Evolutionary conservation across 1,284 basidiomycete genomes (phyloP), one percentile per base, ranked within the genome.

Genomic region (Malassezia furfur): DNA sequence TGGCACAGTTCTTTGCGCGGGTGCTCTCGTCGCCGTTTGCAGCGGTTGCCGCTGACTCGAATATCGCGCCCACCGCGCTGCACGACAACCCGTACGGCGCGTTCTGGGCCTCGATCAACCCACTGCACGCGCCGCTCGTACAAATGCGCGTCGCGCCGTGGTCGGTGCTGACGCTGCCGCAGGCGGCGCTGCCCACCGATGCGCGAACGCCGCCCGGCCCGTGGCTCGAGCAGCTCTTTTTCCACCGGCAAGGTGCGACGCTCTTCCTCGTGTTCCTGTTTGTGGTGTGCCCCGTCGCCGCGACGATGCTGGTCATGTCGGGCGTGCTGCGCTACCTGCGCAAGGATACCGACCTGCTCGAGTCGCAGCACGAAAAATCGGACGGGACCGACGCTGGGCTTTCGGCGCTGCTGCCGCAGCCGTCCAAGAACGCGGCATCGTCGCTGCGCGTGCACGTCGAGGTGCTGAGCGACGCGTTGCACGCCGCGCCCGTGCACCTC

Each of bases 261-360:
- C 32, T 57, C 19, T 49, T 57, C 25, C 37, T 52, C 25, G 14
- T 57, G 14, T 31, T 57, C 14, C 14, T 57, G 19, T 57, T 52
- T 34, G 83, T 94, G 68, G 78, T 91, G 1, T 74, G 89, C 1
- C 93, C 93, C 0, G 93, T 94, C 68, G 81, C 83, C 2, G 79
- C 80, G 1, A 93, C 90, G 0, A 86, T 86, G 3, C 77, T 81
- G 32, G 75, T 82, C 1, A 79, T 96, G 3, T 96, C 87, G 74
- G 79, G 81, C 8, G 76, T 96, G 19, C 78, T 94, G 12, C 80
- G 88, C n/a, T 91, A 91, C 71, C 80, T 98, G 1, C 79, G 96
- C 56, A 93, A 93, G 77, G 86, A 94, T 63, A 83, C 89, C 0
- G 90, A 96, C 59, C 80, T 91, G 1, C 81, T 96, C 14, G 90